Evolutionary conservation across 805 yeast species (phyloP), one percentile per base, ranked within the genome.

Genomic region (Candida easanensis): DNA sequence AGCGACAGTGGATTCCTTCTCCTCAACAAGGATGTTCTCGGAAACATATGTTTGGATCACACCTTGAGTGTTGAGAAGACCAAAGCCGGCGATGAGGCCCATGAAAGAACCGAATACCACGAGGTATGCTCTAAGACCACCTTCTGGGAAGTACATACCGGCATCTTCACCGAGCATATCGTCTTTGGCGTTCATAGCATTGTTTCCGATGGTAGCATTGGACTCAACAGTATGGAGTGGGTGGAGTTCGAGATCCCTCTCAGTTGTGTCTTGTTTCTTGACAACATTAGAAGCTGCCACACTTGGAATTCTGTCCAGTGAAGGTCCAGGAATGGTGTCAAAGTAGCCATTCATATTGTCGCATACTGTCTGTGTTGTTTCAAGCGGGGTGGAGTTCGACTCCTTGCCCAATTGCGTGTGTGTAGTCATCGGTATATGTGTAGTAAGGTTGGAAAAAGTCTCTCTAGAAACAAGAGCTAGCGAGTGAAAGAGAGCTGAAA

Each of bases 41-140:
- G 78, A 69, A 9, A 82, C 68, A 50, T 80, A 79, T 0, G 82
- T 71, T 60, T 82, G 82, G 31, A 82, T 69, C 4, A 79, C 83
- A 50, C 88, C 88, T 31, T 74, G 65, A 2, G 81, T 61, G 53
- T 82, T 82, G 46, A 77, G 60, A 28, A 78, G 50, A 1, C 89
- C 88, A 45, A 80, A 73, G 33, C 69, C 67, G 2, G 77, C 74
- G 2, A 73, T 63, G 28, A 77, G 65, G 0, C 86, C 87, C 33
- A 76, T 58, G 52, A 79, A 80, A 3, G 78, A 67, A 2, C 87
- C 88, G 20, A 79, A 58, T 0, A 79, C 74, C 2, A 79, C 82
- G 3, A 61, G 45, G 65, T 80, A 78, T 0, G 87, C 86, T 45
- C 58, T 53, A 30, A 60, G 39, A 0, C 88, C 87, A 16, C 87